Evolutionary conservation across 257 asterid genomes (phyloP), one percentile per base, ranked within the genome.

Genomic region (Hygrophila difformis): DNA sequence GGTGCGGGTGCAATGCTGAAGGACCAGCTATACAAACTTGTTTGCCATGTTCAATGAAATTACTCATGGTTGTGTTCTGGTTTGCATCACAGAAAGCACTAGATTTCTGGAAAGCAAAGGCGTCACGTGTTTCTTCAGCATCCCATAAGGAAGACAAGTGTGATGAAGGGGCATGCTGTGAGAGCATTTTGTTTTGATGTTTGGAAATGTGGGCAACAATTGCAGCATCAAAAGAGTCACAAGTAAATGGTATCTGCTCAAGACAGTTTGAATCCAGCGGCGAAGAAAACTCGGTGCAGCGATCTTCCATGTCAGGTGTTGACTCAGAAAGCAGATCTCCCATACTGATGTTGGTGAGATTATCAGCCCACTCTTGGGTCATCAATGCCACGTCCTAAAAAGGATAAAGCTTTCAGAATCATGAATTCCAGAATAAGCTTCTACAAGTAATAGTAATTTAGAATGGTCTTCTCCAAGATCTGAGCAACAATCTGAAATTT

Each of bases 181-280:
- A 53, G 44, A 53, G 70, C 8, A 56, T 65, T 78, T 60, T 69
- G 72, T 57, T 71, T 47, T 80, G 86, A 61, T 81, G 93, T 62
- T 86, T 91, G 62, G 64, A 62, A 55, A 86, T 74, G 59, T 91
- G 99, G 56, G 95, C 94, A 46, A 95, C 95, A 66, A 91, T 86
- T 59, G 99, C 99, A 40, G 93, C 97, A 55, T 91, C 99, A 61
- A 91, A 91, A 39, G 99, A 91, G 71, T 91, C 99, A n/a, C 93
- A 86, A 66, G 74, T 74, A 53, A 82, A 75, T 5, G 97, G 77
- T 36, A 39, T 66, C 65, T 72, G 94, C 53, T 73, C 86, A 66
- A 63, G 49, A 55, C 54, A 61, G 39, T 62, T 54, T 44, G 86
- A 69, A 62, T 47, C 56, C 49, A 61, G 56, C 34, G 64, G 65